phyloP scores from a whole-genome alignment of 2,329 filamentous ascomycete species.

The Cercospora sp. region DNA sequence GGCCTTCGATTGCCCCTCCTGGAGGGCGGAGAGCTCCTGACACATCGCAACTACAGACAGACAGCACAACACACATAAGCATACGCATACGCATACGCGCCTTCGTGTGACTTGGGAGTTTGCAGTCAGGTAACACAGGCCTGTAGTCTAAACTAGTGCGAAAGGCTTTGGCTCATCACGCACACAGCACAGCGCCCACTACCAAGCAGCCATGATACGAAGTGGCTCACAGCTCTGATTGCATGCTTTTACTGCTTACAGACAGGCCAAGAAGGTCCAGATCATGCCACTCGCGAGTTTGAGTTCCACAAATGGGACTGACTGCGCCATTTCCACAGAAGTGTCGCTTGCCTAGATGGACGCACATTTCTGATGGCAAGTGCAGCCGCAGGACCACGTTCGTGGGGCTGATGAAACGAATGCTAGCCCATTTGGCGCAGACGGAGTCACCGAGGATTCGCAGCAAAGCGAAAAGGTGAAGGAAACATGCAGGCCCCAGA shows the following conservation, averaged over 20 bases:
- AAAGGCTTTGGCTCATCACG: no score
- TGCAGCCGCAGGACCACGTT: background rate
- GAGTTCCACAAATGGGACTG: background rate
- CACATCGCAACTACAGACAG: no score
- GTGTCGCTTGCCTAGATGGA: background rate
- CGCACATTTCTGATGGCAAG: background rate
- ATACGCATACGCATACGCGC: no score
- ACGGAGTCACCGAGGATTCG: background rate
- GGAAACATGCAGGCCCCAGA: background rate
- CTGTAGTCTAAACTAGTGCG: no score
- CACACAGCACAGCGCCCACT: no score
- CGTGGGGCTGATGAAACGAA: background rate
- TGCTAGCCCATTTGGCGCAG: background rate
- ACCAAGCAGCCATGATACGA: no score
- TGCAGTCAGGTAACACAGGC: no score
- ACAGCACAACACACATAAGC: no score
- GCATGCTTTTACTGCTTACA: background rate
- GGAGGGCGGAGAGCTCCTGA: no score
- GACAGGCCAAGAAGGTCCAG: background rate
- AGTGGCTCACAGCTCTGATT: background rate
- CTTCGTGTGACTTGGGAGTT: no score
- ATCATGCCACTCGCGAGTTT: background rate
- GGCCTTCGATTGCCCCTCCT: no score
- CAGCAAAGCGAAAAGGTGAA: background rate
- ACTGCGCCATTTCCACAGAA: background rate